phyloP scores from a whole-genome alignment of 2,329 filamentous ascomycete genomes.

The Trichoderma simmonsii region DNA sequence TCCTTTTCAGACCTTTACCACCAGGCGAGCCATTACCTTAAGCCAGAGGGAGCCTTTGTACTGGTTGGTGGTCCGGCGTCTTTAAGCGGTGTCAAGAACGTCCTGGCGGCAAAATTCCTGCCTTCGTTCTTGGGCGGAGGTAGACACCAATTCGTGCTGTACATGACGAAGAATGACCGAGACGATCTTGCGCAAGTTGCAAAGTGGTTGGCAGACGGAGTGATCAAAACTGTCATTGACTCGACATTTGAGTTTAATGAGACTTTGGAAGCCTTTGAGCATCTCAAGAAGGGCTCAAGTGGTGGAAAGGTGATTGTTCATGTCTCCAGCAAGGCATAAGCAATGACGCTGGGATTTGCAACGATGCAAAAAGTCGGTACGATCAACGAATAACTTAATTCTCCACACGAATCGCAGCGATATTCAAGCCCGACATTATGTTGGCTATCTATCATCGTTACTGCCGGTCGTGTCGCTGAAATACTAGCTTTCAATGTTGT shows the following conservation, averaged over 20 bases:
- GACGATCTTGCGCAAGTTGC: slow-evolving; percentile 50
- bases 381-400: not conserved
- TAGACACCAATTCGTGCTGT: slow-evolving; percentile 41
- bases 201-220: slow-evolving; percentile 55
- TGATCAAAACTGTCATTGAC: slow-evolving; percentile 55
- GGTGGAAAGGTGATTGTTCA: slow-evolving; percentile 53
- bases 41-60: slow-evolving; percentile 46
- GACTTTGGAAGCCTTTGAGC: slow-evolving; percentile 53
- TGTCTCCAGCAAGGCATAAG: not conserved
- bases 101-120: slow-evolving; percentile 28
- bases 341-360: too few species aligned
- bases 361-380: not conserved
- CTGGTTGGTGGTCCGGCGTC: slow-evolving; percentile 45
- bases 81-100: slow-evolving; percentile 24
- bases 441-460: not conserved
- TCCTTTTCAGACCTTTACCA: slow-evolving; percentile 51
- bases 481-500: too few species aligned
- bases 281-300: slow-evolving; percentile 55
- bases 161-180: slow-evolving; percentile 39
- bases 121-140: slow-evolving; percentile 39
- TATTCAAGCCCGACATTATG: not conserved
- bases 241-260: slow-evolving; percentile 55
- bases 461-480: too few species aligned
- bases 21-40: slow-evolving; percentile 48
- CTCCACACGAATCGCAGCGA: too few species aligned